Evolutionary conservation across 441 rosid species (phyloP), one percentile per base, ranked within the genome.

Genomic region (Gossypium schwendimanii): DNA sequence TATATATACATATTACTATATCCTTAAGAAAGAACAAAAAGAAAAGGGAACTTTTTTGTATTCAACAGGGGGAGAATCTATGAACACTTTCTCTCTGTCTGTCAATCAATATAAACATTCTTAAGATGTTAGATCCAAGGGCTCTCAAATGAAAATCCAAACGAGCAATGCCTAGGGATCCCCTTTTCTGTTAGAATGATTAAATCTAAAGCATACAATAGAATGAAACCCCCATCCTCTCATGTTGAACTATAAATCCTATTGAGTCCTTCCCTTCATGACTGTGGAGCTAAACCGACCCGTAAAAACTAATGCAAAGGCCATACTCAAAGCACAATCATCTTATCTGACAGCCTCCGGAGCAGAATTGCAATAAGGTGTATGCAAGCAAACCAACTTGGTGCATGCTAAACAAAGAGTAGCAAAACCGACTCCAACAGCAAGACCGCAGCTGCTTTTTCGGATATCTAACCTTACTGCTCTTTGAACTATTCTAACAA

Each of bases 341-440:
- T 47, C 26, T 85, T 79, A 95, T 81, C 91, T 87, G 36, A 95
- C 97, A 61, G 98, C 99, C 81, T 93, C 97, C 0, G 99, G 98
- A 50, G 97, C 98, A 47, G 98, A 93, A 76, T 95, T 93, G 83
- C 99, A 95, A 74, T 93, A 95, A 26, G 98, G 91, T 2, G 98
- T 93, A 81, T 91, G 96, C 90, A 93, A 85, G 83, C 99, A 95
- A 64, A 93, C 97, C 50, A 95, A 73, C 84, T 85, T 90, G 0
- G 97, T 93, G 81, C 87, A 91, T 9, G 84, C 88, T 44, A 95
- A 83, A 83, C 99, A 95, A 0, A 91, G 67, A 68, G 84, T 61
- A 9, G 98, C 97, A 77, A 89, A 93, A 49, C 78, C 86, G 1
- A 85, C 72, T 57, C 99, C 99, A 5, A 90, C 66, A 10, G 83